Conservation (phyloP, 2,329 filamentous ascomycete genomes). For the Colletotrichum sp. region DNA sequence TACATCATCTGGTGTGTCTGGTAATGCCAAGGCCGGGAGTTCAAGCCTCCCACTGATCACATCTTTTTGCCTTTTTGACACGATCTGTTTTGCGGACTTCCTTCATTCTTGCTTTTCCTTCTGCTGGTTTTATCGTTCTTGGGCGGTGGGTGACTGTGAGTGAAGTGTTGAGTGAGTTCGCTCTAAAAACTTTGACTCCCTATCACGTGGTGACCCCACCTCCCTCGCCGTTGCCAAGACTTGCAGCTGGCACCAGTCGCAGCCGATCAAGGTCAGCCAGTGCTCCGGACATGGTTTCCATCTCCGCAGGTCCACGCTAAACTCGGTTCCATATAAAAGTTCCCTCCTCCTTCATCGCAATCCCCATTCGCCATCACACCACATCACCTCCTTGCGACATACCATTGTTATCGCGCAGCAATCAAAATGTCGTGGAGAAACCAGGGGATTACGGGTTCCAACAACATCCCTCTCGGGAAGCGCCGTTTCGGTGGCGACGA, state of each 20-base stretch:
- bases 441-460: conserved; percentile 93
- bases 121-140: not conserved
- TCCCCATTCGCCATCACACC: not conserved
- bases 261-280: not conserved
- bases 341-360: conserved; percentile 5
- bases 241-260: not conserved
- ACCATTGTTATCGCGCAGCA: conserved; percentile 1
- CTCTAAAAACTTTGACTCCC: not conserved
- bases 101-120: not conserved
- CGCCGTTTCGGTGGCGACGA: conserved; percentile 79
- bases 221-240: not conserved
- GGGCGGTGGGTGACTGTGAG: not conserved
- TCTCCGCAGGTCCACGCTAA: not conserved
- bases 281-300: not conserved
- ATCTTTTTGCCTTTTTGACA: not conserved
- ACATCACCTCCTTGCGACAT: not conserved
- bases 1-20: not conserved
- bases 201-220: not conserved
- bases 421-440: conserved; percentile 69
- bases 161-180: not conserved
- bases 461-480: conserved; percentile 94
- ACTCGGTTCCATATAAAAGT: conserved; percentile 12
- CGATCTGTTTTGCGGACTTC: not conserved
- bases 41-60: conserved; percentile 20
- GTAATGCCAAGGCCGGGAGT: conserved; percentile 21